Conservation (phyloP, 2,329 filamentous ascomycete species). For the Fusarium brachygibbosum region DNA sequence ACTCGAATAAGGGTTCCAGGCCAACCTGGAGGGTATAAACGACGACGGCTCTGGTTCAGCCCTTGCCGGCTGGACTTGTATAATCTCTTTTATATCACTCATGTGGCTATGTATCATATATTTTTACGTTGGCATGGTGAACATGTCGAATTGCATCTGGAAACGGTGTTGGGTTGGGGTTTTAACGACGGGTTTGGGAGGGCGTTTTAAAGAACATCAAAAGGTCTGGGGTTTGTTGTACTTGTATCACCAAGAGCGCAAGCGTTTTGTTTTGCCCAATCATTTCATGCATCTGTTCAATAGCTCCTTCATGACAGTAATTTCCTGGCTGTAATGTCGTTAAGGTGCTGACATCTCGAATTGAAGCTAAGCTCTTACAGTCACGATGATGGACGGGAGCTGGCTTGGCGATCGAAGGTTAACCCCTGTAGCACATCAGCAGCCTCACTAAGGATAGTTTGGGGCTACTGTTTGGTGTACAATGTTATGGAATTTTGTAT, state of each 20-base stretch:
- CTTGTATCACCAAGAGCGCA: constrained; percentile 1
- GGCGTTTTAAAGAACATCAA: constrained; percentile 27
- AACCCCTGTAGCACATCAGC: constrained; percentile 37
- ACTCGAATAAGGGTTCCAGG: constrained; percentile 42
- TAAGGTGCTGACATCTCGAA: not conserved
- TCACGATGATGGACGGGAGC: constrained; percentile 11
- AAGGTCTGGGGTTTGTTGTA: constrained; percentile 1
- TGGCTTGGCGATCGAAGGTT: constrained; percentile 37
- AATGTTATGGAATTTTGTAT: not conserved
- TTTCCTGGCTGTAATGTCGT: not conserved
- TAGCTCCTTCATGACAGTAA: not conserved
- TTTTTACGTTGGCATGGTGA: constrained; percentile 3
- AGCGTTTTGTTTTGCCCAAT: not conserved
- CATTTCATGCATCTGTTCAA: constrained; percentile 5
- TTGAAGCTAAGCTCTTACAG: constrained; percentile 14
- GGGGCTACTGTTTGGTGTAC: not conserved
- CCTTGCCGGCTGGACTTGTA: constrained; percentile 2
- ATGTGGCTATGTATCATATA: constrained; percentile 22
- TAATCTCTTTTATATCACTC: constrained; percentile 27
- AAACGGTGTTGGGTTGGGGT: constrained; percentile 30
- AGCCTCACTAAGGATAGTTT: constrained; percentile 8
- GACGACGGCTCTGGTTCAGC: not conserved
- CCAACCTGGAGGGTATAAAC: constrained; percentile 48
- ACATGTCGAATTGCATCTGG: constrained; percentile 32
- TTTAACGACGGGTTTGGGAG: constrained; percentile 1